A percentile compares a stretch with the other conserved stretches of the same genome.
These are phyloP conservation scores for Linanthus parryae DNA, from an alignment of 148 eudicot genomes.

Conservation along the genomic window DNA sequence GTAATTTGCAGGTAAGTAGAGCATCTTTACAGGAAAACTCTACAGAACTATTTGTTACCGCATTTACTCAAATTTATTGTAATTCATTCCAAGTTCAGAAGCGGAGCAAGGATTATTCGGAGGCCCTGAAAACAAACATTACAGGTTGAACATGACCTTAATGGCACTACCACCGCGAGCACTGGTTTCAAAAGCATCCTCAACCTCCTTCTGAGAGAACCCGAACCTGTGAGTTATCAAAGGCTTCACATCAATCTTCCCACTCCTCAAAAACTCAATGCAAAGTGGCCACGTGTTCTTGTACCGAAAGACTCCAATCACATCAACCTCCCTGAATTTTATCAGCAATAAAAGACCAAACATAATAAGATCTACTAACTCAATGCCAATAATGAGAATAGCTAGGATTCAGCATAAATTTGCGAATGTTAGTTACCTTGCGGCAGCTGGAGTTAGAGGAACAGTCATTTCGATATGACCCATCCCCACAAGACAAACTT, in stretches of 20 bases:
- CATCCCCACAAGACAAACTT: constrained; percentile 89
- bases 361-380: too few species aligned
- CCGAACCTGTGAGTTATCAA: constrained; percentile 83
- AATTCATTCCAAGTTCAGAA: too few species aligned
- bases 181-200: constrained; percentile 83
- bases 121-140: too few species aligned
- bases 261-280: constrained; percentile 67
- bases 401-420: too few species aligned
- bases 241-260: constrained; percentile 89
- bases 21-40: too few species aligned
- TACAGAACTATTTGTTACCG: too few species aligned
- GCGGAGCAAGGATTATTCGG: too few species aligned
- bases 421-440: too few species aligned
- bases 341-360: not conserved
- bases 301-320: constrained; percentile 79
- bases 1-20: too few species aligned
- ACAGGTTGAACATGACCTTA: constrained; percentile 86
- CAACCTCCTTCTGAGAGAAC: constrained; percentile 79
- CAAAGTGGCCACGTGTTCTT: constrained; percentile 93
- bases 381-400: too few species aligned
- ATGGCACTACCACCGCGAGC: constrained; percentile 78
- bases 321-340: constrained; percentile 82
- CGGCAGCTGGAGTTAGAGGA: constrained; percentile 90
- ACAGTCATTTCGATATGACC: constrained; percentile 77
- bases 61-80: too few species aligned